These are phyloP conservation scores for Rhodamnia argentea DNA, from an alignment of 345 rosid species.

Conservation along the genomic window DNA sequence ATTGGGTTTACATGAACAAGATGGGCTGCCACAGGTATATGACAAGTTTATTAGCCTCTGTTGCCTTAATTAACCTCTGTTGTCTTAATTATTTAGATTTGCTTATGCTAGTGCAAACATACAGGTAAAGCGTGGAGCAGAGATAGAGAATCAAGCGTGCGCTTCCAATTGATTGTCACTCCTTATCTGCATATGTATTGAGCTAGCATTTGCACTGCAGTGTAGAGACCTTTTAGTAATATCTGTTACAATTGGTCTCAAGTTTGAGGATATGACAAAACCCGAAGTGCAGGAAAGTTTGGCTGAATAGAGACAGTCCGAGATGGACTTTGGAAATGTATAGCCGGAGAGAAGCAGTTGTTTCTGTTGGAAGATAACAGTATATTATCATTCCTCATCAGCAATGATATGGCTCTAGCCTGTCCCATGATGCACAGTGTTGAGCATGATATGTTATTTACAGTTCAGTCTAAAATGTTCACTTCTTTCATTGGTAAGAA, in stretches of 20 bases:
- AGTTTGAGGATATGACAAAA: neutral
- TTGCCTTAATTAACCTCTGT: neutral
- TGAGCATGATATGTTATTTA: neutral
- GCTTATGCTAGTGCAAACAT: neutral
- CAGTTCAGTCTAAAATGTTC: neutral
- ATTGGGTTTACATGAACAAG: neutral
- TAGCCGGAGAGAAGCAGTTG: neutral
- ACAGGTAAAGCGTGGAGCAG: neutral
- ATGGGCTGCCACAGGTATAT: neutral
- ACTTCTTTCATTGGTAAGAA: neutral
- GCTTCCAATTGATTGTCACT: neutral
- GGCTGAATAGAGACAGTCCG: fast-evolving
- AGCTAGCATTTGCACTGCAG: neutral
- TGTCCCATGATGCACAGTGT: neutral
- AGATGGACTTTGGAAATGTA: neutral
- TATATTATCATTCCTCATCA: neutral
- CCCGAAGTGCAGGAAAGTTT: neutral
- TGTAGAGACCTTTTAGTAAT: neutral
- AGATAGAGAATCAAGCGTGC: too few species aligned
- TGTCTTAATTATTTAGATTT: neutral
- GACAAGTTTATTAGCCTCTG: too few species aligned
- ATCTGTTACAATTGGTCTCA: neutral
- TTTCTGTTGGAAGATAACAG: neutral
- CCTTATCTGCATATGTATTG: neutral
- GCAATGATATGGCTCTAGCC: neutral